These are phyloP conservation scores for Collybia mongolica DNA, from an alignment of 768 basidiomycete genomes.

Conservation along the genomic window DNA sequence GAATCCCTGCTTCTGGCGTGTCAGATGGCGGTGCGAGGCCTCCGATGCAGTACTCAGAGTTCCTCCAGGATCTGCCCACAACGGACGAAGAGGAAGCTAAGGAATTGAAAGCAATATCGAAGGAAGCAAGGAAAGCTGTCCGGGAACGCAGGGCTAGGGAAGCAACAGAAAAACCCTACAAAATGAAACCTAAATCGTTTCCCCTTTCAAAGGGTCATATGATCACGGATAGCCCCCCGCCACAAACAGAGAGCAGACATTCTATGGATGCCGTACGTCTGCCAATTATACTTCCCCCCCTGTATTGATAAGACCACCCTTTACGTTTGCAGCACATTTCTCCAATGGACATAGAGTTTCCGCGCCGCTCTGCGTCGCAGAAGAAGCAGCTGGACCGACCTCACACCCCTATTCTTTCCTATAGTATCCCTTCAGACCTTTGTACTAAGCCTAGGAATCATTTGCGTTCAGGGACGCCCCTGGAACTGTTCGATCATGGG, in stretches of 20 bases:
- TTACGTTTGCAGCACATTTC: too few relatives aligned
- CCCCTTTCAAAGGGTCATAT: constrained; percentile 10
- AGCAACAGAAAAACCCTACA: constrained; percentile 5
- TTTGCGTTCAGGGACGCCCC: too few relatives aligned
- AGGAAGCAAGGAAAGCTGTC: constrained; percentile 28
- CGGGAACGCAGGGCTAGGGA: constrained; percentile 13
- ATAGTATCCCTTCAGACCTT: too few relatives aligned
- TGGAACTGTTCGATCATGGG: too few relatives aligned
- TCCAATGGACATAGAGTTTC: too few relatives aligned
- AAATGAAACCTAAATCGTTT: constrained; percentile 18
- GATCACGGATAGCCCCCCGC: background rate
- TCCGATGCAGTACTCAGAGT: constrained; percentile 28
- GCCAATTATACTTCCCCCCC: background rate
- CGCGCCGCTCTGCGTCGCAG: too few relatives aligned
- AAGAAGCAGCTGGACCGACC: too few relatives aligned
- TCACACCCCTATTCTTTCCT: too few relatives aligned
- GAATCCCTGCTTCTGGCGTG: background rate
- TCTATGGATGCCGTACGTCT: background rate
- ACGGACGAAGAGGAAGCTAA: constrained; percentile 41
- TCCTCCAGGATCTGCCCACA: constrained; percentile 34
- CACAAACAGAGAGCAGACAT: background rate
- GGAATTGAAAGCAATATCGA: constrained; percentile 26
- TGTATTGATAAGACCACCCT: too few relatives aligned
- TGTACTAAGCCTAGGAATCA: too few relatives aligned
- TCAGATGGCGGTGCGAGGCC: background rate